phyloP scores from a whole-genome alignment of 345 rosid species.

The Moricandia arvensis region DNA sequence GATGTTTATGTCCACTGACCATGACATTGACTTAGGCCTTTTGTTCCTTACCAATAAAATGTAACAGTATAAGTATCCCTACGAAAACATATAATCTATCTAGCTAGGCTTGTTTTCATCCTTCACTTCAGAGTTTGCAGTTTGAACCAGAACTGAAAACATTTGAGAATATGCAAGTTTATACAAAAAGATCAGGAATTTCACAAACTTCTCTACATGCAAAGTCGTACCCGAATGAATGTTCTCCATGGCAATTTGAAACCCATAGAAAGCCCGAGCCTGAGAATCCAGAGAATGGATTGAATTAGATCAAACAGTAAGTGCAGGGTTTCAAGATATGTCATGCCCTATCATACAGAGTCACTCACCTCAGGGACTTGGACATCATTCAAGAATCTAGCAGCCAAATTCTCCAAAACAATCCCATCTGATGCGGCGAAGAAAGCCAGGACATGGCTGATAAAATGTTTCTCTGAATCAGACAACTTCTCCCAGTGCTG shows the following conservation, averaged over 20 bases:
- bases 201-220: background rate
- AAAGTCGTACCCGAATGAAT: slow-evolving; percentile 78
- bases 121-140: background rate
- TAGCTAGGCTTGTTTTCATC: background rate
- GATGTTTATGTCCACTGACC: slow-evolving; percentile 4
- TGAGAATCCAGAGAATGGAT: no score
- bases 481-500: slow-evolving; percentile 71
- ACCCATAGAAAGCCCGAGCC: slow-evolving; percentile 94
- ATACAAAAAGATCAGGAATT: background rate
- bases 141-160: background rate
- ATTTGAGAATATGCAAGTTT: background rate
- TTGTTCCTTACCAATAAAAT: background rate
- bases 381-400: slow-evolving; percentile 80
- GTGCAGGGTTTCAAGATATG: background rate
- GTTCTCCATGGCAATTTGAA: slow-evolving; percentile 96
- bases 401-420: slow-evolving; percentile 85
- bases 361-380: slow-evolving; percentile 78
- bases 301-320: no score
- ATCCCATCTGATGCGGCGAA: slow-evolving; percentile 96
- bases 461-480: slow-evolving; percentile 71
- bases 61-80: background rate
- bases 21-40: background rate
- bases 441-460: slow-evolving; percentile 80
- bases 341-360: no score
- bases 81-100: background rate